A percentile compares a stretch with the other conserved stretches of the same genome.
Conservation (phyloP, 345 rosid genomes). For the Lumnitzera littorea region DNA sequence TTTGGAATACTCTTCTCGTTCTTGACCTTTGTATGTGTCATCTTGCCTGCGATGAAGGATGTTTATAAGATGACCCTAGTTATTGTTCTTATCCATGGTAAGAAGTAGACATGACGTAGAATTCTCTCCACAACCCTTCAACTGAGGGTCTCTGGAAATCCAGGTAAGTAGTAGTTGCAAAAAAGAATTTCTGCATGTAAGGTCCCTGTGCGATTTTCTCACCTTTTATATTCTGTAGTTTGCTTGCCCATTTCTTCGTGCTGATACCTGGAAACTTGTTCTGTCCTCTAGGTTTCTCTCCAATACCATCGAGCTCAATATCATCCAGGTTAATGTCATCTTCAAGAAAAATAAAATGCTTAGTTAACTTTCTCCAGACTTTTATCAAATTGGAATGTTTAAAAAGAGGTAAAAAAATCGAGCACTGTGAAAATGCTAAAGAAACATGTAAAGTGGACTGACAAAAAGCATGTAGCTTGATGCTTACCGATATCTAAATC, state of each 20-base stretch:
- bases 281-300: constrained; percentile 59
- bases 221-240: constrained; percentile 61
- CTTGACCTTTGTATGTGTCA: constrained; percentile 63
- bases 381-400: too few species aligned
- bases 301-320: constrained; percentile 30
- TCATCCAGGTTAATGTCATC: constrained; percentile 79
- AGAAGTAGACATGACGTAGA: not conserved
- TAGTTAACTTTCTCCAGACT: too few species aligned
- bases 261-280: constrained; percentile 53
- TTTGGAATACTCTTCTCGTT: constrained; percentile 44
- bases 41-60: constrained; percentile 36
- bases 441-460: not conserved
- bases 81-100: not conserved
- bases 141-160: not conserved
- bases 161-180: not conserved
- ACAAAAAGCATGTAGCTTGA: not conserved
- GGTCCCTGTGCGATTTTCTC: not conserved
- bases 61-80: not conserved
- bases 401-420: too few species aligned
- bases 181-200: not conserved
- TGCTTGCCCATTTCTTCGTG: constrained; percentile 69
- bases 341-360: constrained; percentile 14
- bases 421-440: too few species aligned
- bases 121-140: not conserved
- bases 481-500: constrained; percentile 62